Evolutionary conservation across 164 flowering plant genomes (phyloP).

Genomic region (Brasenia schreberi): DNA sequence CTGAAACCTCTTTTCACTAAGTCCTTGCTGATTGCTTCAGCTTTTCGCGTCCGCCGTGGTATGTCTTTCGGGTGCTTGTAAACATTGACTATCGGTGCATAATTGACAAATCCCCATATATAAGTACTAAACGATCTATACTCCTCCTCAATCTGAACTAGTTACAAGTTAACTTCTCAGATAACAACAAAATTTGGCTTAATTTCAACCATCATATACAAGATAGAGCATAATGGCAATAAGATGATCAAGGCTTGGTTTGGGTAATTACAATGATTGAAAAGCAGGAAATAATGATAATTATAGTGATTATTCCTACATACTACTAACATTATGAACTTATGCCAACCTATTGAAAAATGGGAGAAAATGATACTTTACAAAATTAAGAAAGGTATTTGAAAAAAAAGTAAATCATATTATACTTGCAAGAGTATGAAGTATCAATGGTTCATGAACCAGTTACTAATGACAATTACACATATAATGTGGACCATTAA

Average conservation of each 20-base stretch:
- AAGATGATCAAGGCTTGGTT: not conserved
- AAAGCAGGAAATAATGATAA: too few species aligned
- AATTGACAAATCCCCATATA: constrained; percentile 63
- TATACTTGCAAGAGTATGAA: too few species aligned
- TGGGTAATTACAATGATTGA: not conserved
- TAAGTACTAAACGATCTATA: constrained; percentile 72
- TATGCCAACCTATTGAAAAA: too few species aligned
- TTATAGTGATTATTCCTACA: too few species aligned
- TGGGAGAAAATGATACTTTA: too few species aligned
- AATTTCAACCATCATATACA: not conserved
- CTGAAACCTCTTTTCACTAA: constrained; percentile 61
- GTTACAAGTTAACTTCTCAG: not conserved
- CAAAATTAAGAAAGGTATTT: too few species aligned
- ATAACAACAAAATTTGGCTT: too few species aligned
- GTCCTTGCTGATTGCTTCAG: constrained; percentile 76
- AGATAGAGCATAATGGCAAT: not conserved
- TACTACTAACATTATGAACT: too few species aligned
- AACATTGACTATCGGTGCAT: constrained; percentile 55
- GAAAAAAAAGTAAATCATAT: too few species aligned
- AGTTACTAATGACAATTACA: not conserved
- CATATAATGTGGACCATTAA: not conserved
- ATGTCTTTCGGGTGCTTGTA: constrained; percentile 62
- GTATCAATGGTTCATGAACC: too few species aligned
- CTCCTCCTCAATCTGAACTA: constrained; percentile 45
- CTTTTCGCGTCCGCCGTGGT: constrained; percentile 63